These are phyloP conservation scores for Spirogloea muscicola DNA, from an alignment of 139 green algal genomes.

Conservation along the genomic window DNA sequence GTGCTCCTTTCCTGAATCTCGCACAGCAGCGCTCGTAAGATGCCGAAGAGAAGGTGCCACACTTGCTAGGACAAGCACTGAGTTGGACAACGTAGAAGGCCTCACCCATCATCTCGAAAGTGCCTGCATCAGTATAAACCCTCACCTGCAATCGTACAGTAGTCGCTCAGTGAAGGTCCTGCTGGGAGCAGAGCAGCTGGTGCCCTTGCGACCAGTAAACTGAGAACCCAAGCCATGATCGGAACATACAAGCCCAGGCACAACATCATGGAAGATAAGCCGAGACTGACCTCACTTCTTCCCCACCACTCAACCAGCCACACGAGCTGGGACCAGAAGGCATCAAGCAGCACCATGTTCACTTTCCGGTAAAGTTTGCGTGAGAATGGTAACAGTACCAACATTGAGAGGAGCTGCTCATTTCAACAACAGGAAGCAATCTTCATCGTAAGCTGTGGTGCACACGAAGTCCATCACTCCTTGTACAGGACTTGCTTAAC, in stretches of 20 bases:
- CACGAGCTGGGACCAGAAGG: slow-evolving; percentile 39
- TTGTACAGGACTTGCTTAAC: no score
- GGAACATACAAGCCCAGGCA: no score
- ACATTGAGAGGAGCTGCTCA: slow-evolving; percentile 17
- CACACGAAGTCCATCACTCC: no score
- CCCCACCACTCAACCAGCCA: slow-evolving; percentile 44
- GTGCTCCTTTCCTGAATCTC: slow-evolving; percentile 39
- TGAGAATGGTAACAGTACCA: slow-evolving; percentile 32
- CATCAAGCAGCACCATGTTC: slow-evolving; percentile 25
- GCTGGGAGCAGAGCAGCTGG: neutral
- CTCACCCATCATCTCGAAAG: no score
- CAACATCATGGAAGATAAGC: neutral
- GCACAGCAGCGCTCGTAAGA: no score
- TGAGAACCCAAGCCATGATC: neutral
- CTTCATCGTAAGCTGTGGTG: no score
- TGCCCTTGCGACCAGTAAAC: neutral
- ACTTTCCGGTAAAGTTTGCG: slow-evolving; percentile 9
- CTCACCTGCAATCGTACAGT: no score
- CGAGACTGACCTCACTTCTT: slow-evolving; percentile 22
- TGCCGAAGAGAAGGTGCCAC: no score
- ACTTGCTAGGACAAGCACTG: no score
- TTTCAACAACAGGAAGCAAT: neutral
- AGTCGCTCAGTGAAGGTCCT: no score
- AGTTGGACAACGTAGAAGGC: no score
- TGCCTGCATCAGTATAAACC: no score